Evolutionary conservation across 495 filamentous ascomycete genomes (phyloP).

Genomic region (Penicillium bovifimosum): DNA sequence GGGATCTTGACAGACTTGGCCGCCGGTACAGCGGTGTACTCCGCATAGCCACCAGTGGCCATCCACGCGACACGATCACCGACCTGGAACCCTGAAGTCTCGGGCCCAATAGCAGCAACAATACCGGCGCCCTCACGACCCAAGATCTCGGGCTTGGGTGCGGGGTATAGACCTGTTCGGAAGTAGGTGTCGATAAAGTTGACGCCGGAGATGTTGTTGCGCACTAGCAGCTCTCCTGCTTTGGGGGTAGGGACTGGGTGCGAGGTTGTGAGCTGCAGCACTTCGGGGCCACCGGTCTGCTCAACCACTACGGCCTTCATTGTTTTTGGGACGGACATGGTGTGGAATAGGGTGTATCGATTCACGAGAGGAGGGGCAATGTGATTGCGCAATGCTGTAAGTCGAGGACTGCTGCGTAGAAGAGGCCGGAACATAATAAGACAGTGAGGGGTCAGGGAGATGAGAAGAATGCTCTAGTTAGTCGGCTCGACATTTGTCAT

Average conservation of each 20-base stretch:
- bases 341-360: slow-evolving; percentile 12
- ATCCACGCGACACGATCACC: slow-evolving; percentile 70
- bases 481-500: slow-evolving; percentile 1
- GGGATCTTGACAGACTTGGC: slow-evolving; percentile 60
- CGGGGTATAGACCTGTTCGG: slow-evolving; percentile 79
- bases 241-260: slow-evolving; percentile 68
- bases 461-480: too few relatives aligned
- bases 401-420: slow-evolving; percentile 16
- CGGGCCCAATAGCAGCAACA: slow-evolving; percentile 49
- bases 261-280: slow-evolving; percentile 68
- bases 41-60: slow-evolving; percentile 59
- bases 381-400: slow-evolving; percentile 22
- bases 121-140: slow-evolving; percentile 77
- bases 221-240: slow-evolving; percentile 72
- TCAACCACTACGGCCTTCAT: slow-evolving; percentile 76
- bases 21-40: slow-evolving; percentile 63
- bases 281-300: slow-evolving; percentile 71
- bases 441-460: background rate
- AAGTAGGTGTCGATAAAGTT: slow-evolving; percentile 91
- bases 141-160: slow-evolving; percentile 70
- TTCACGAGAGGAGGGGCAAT: background rate
- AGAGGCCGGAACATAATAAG: slow-evolving; percentile 13
- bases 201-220: slow-evolving; percentile 79
- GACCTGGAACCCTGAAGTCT: slow-evolving; percentile 45
- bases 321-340: slow-evolving; percentile 51